phyloP scores from a whole-genome alignment of 169 alveolate genomes.

The Plasmodium yoelii region DNA sequence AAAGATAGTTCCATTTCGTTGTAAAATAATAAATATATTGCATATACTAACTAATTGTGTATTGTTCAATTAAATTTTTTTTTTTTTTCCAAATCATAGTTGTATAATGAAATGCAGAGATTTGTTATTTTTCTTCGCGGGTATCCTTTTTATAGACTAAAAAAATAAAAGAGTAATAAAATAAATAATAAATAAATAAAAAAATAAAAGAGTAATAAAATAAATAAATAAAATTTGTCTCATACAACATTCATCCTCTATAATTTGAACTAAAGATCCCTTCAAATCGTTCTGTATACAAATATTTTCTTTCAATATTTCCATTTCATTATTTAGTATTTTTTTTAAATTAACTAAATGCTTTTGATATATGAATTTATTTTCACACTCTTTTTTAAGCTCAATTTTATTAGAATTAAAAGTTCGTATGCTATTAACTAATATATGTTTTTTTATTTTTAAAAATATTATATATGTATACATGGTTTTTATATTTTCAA shows the following conservation, averaged over 20 bases:
- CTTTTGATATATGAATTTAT: conserved; percentile 37
- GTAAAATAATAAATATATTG: too few relatives aligned
- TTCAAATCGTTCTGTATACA: conserved; percentile 17
- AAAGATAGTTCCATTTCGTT: too few relatives aligned
- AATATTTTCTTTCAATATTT: conserved; percentile 12
- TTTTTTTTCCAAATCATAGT: too few relatives aligned
- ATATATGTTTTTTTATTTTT: conserved; percentile 45
- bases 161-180: too few relatives aligned
- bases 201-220: too few relatives aligned
- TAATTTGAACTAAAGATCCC: conserved; percentile 18
- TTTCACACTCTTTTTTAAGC: conserved; percentile 38
- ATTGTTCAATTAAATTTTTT: too few relatives aligned
- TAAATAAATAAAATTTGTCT: too few relatives aligned
- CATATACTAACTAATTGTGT: too few relatives aligned
- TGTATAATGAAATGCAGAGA: too few relatives aligned
- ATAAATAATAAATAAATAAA: too few relatives aligned
- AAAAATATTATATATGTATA: conserved; percentile 42
- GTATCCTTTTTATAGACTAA: too few relatives aligned
- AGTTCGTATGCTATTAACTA: conserved; percentile 8
- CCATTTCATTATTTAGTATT: conserved; percentile 9
- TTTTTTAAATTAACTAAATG: conserved; percentile 20
- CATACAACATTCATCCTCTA: conserved; percentile 46
- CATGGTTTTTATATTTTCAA: conserved; percentile 29
- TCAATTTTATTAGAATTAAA: conserved; percentile 4
- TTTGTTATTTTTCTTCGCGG: too few relatives aligned